Conservation (phyloP, 768 basidiomycete species). For the Leccinum broughii region DNA sequence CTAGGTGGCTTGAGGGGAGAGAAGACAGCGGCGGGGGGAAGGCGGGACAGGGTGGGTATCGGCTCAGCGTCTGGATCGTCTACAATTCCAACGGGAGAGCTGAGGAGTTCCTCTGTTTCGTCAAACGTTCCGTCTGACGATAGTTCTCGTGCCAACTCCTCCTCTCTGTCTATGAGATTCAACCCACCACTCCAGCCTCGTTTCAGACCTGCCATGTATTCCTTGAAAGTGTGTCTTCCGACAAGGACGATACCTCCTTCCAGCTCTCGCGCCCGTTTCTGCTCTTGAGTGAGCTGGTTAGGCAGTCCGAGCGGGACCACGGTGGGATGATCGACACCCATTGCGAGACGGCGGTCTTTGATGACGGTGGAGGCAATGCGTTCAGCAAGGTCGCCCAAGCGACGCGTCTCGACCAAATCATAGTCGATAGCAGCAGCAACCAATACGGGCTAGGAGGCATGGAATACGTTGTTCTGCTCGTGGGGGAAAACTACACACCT, state of each 20-base stretch:
- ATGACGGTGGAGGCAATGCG: slow-evolving; percentile 74
- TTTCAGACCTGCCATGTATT: slow-evolving; percentile 86
- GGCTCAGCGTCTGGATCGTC: slow-evolving; percentile 38
- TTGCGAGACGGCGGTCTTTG: slow-evolving; percentile 61
- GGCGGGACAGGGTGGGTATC: slow-evolving; percentile 42
- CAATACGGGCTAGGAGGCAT: slow-evolving; percentile 71
- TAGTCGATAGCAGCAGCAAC: slow-evolving; percentile 96
- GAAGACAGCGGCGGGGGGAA: slow-evolving; percentile 34
- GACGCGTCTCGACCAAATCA: slow-evolving; percentile 74
- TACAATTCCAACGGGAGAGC: slow-evolving; percentile 23
- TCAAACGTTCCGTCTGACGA: slow-evolving; percentile 79
- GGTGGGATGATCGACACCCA: slow-evolving; percentile 60
- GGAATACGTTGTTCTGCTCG: slow-evolving; percentile 2
- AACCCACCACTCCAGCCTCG: slow-evolving; percentile 81
- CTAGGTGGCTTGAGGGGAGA: slow-evolving; percentile 33
- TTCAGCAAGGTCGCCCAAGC: slow-evolving; percentile 83
- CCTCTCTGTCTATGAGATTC: slow-evolving; percentile 68
- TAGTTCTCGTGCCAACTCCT: slow-evolving; percentile 62
- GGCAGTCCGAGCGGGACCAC: slow-evolving; percentile 48
- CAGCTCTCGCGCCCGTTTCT: slow-evolving; percentile 57
- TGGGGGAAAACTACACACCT: slow-evolving; percentile 56
- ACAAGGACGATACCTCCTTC: slow-evolving; percentile 86
- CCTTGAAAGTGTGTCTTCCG: slow-evolving; percentile 90
- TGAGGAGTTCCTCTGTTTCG: slow-evolving; percentile 48
- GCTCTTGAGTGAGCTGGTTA: slow-evolving; percentile 50